Evolutionary conservation across 805 yeast species (phyloP), one percentile per base, ranked within the genome.

Genomic region (Debaryomyces castellii): DNA sequence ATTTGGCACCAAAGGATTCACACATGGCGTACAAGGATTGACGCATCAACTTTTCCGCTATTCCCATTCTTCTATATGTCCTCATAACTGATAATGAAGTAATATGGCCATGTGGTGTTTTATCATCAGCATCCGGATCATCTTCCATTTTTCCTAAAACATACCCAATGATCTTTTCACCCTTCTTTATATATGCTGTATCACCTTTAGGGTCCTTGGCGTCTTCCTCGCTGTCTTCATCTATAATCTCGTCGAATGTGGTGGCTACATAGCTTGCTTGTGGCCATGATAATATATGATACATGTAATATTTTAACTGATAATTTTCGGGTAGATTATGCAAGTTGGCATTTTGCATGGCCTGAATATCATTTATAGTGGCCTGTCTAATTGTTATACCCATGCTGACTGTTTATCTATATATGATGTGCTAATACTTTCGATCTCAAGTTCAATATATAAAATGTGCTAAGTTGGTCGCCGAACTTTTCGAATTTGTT

Each of bases 101-200:
- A 54, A 94, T 84, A 70, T 94, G 99, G 1, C 98, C 99, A 59
- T 89, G 92, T 17, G 84, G 84, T n/a, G 83, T 77, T 55, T 81
- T 82, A 50, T 83, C 87, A 35, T 76, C 82, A 5, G 85, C 83
- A 10, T 80, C 83, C 27, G 91, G 90, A 58, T 90, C 96, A 63
- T 91, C 97, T 57, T 94, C 97, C 96, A 94, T 88, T 66, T 94
- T 94, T 1, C 96, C 96, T 52, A 94, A 73, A 4, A 89, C 98
- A 60, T 94, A 94, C 4, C 98, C 99, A n/a, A 94, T 96, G 27
- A 94, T 78, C 55, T 88, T 85, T 61, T 88, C 96, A 23, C 85
- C 85, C 16, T 76, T 74, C 14, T 70, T 71, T 40, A 84, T 78
- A 60, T 85, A 85, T 25, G 89, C 79, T 5, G 87, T 74, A 54